Percentiles rank a stretch among this genome's conserved stretches.
phyloP scores from a whole-genome alignment of 805 yeast species.

The Wickerhamomyces kurtzmanii region DNA sequence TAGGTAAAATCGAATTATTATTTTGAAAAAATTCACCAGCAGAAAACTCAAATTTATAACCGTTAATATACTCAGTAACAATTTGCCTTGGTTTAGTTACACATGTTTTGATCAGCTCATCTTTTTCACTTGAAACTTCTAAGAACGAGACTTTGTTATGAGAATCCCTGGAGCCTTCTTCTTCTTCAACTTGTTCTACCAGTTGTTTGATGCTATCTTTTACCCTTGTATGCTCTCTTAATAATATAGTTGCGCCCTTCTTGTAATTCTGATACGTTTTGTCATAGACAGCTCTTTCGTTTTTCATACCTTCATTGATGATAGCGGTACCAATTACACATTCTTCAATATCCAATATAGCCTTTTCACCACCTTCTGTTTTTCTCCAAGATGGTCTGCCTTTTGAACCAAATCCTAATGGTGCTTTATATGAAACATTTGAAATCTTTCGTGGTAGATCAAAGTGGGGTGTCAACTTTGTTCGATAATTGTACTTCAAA shows the following conservation, averaged over 20 bases:
- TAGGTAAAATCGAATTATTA: conserved; percentile 83
- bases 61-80: conserved; percentile 68
- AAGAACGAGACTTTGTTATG: conserved; percentile 25
- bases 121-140: conserved; percentile 18
- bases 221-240: conserved; percentile 66
- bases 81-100: conserved; percentile 72
- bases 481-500: conserved; percentile 64
- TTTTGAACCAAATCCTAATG: conserved; percentile 83
- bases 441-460: conserved; percentile 52
- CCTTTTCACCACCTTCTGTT: conserved; percentile 43
- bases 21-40: conserved; percentile 97
- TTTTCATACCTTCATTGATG: conserved; percentile 61
- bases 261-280: conserved; percentile 36
- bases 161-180: conserved; percentile 34
- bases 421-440: conserved; percentile 39
- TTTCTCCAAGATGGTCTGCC: conserved; percentile 69
- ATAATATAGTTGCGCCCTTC: conserved; percentile 78
- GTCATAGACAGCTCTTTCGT: conserved; percentile 53
- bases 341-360: conserved; percentile 85
- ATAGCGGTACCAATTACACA: conserved; percentile 83
- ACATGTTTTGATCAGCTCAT: conserved; percentile 49
- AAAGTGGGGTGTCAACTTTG: conserved; percentile 94
- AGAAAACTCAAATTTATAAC: conserved; percentile 73
- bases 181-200: conserved; percentile 12
- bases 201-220: conserved; percentile 17